phyloP scores from a whole-genome alignment of 2,329 filamentous ascomycete genomes.

The Dactylellina parvicollis region DNA sequence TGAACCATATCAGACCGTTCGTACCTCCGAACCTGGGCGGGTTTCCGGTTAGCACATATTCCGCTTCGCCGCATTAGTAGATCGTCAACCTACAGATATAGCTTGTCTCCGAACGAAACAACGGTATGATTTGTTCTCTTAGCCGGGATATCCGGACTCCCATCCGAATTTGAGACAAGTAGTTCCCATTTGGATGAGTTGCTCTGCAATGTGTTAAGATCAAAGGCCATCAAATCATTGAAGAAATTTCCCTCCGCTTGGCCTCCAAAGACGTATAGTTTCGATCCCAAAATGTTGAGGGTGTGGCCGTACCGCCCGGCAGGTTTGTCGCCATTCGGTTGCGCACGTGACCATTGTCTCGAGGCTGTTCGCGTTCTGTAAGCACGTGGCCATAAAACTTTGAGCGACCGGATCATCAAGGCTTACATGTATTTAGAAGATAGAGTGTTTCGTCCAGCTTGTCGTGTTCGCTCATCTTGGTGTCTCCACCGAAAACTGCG shows the following conservation, averaged over 20 bases:
- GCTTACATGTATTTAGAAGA: conserved; percentile 94
- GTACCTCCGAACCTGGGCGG: conserved; percentile 93
- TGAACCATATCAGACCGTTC: conserved; percentile 96
- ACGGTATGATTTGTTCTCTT: conserved; percentile 94
- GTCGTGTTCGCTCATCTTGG: conserved; percentile 93
- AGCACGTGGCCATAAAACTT: conserved; percentile 45
- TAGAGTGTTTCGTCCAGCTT: conserved; percentile 94
- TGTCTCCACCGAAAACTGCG: conserved; percentile 91
- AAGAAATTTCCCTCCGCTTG: conserved; percentile 98
- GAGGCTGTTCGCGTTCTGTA: conserved; percentile 73
- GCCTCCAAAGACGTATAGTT: conserved; percentile 96
- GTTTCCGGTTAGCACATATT: conserved; percentile 34
- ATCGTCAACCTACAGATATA: conserved; percentile 77
- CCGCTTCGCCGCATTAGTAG: conserved; percentile 14
- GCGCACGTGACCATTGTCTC: conserved; percentile 94
- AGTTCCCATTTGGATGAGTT: conserved; percentile 94
- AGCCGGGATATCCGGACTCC: conserved; percentile 76
- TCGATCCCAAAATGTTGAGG: conserved; percentile 93
- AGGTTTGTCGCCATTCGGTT: conserved; percentile 85
- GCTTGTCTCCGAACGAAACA: conserved; percentile 88
- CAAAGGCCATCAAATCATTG: conserved; percentile 95
- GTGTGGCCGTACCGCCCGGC: conserved; percentile 95
- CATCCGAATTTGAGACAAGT: conserved; percentile 78
- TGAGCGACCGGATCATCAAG: conserved; percentile 56
- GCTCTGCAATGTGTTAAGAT: conserved; percentile 91